phyloP scores from a whole-genome alignment of 257 asterid species.

The Solanum peruvianum region DNA sequence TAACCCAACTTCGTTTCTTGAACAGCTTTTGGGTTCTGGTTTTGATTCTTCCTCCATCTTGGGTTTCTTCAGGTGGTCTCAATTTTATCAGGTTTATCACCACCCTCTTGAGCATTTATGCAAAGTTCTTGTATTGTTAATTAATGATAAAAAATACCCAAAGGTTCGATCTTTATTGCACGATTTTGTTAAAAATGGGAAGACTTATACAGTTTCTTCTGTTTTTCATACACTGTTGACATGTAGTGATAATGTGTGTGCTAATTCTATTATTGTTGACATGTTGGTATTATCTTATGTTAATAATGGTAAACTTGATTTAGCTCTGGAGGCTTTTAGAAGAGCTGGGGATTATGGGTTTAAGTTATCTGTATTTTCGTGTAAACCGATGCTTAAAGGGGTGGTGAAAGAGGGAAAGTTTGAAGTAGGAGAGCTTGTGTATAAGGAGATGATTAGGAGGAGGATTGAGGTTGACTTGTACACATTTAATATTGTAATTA shows the following conservation, averaged over 20 bases:
- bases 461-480: conserved; percentile 37
- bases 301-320: conserved; percentile 23
- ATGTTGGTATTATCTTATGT: conserved; percentile 50
- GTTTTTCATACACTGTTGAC: conserved; percentile 47
- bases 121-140: conserved; percentile 34
- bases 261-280: conserved; percentile 49
- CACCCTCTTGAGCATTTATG: conserved; percentile 33
- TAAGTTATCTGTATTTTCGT: conserved; percentile 44
- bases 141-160: conserved; percentile 45
- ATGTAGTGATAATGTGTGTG: conserved; percentile 38
- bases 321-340: conserved; percentile 65
- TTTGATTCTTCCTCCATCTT: conserved; percentile 29
- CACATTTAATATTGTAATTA: conserved; percentile 51
- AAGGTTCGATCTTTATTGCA: conserved; percentile 58
- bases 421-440: conserved; percentile 42
- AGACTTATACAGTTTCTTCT: conserved; percentile 21
- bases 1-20: conserved; percentile 27
- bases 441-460: conserved; percentile 70
- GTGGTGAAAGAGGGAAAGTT: conserved; percentile 39
- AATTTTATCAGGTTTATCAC: conserved; percentile 21
- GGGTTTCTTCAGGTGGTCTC: conserved; percentile 62
- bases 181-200: conserved; percentile 22
- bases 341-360: conserved; percentile 72
- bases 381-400: conserved; percentile 44
- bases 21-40: conserved; percentile 26